Evolutionary conservation across 2,329 filamentous ascomycete species (phyloP).

Genomic region (Aspergillus sergii): DNA sequence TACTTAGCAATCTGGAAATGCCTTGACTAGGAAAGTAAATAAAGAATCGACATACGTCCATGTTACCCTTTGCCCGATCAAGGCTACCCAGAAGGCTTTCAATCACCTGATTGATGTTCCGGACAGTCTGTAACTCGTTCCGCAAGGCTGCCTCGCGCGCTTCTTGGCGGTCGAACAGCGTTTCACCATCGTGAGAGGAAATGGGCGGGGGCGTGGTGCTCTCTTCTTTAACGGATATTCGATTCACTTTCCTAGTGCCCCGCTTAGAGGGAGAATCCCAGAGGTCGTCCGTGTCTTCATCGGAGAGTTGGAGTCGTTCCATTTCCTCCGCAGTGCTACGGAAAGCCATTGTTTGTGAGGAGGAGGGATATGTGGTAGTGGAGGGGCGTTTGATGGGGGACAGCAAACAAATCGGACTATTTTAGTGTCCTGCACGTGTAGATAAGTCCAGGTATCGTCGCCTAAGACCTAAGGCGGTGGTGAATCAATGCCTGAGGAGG

Average conservation of each 20-base stretch:
- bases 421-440: neutral
- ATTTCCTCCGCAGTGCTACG: slow-evolving; percentile 51
- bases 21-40: neutral
- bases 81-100: slow-evolving; percentile 58
- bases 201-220: slow-evolving; percentile 30
- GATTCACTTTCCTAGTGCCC: slow-evolving; percentile 36
- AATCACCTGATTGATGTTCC: slow-evolving; percentile 84
- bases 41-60: slow-evolving; percentile 43
- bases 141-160: slow-evolving; percentile 73
- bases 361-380: neutral
- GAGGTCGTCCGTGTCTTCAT: slow-evolving; percentile 59
- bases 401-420: neutral
- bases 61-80: slow-evolving; percentile 51
- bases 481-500: neutral
- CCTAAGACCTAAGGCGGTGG: neutral
- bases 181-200: slow-evolving; percentile 50
- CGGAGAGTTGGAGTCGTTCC: slow-evolving; percentile 55
- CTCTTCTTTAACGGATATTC: slow-evolving; percentile 42
- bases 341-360: slow-evolving; percentile 29
- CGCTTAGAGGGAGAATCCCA: slow-evolving; percentile 59
- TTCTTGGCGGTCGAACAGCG: slow-evolving; percentile 65
- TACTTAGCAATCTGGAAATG: neutral
- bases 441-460: neutral
- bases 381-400: neutral
- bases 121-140: slow-evolving; percentile 79